phyloP scores from a whole-genome alignment of 495 filamentous ascomycete species.

The Hypomontagnella monticulosa region DNA sequence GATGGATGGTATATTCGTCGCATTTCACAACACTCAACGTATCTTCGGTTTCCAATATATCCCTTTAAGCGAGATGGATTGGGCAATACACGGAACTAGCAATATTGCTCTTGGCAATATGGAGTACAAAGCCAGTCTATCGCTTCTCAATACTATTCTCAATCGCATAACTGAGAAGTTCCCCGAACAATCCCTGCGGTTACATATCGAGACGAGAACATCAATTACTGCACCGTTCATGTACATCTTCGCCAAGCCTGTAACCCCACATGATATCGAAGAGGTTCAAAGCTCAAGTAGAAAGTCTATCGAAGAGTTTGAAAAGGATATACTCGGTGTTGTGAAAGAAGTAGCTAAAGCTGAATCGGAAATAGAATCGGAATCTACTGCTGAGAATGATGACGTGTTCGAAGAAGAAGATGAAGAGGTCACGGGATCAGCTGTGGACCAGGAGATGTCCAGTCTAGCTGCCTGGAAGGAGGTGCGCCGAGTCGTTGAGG shows the following conservation, averaged over 20 bases:
- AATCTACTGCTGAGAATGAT: conserved; percentile 28
- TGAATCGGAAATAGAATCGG: conserved; percentile 16
- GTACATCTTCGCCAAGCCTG: conserved; percentile 89
- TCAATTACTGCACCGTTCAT: conserved; percentile 67
- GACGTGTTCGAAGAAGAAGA: conserved; percentile 27
- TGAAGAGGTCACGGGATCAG: conserved; percentile 40
- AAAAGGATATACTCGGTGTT: conserved; percentile 68
- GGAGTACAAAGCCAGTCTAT: conserved; percentile 86
- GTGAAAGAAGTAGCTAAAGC: conserved; percentile 42
- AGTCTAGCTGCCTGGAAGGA: conserved; percentile 59
- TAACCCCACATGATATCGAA: conserved; percentile 74
- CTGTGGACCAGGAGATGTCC: conserved; percentile 35
- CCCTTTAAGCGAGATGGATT: conserved; percentile 85
- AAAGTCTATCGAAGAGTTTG: conserved; percentile 71
- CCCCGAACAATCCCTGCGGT: conserved; percentile 77
- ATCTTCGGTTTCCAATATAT: conserved; percentile 99
- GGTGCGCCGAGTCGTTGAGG: conserved; percentile 62
- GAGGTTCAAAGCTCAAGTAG: conserved; percentile 74
- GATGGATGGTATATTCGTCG: conserved; percentile 99
- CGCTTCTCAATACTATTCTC: conserved; percentile 79
- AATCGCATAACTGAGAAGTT: conserved; percentile 77
- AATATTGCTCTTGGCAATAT: conserved; percentile 75
- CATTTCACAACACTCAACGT: conserved; percentile 91
- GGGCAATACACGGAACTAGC: conserved; percentile 76
- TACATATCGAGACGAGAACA: conserved; percentile 86